These are phyloP conservation scores for Entamoeba histolytica DNA, from an alignment of 208 protist genomes.

Conservation along the genomic window DNA sequence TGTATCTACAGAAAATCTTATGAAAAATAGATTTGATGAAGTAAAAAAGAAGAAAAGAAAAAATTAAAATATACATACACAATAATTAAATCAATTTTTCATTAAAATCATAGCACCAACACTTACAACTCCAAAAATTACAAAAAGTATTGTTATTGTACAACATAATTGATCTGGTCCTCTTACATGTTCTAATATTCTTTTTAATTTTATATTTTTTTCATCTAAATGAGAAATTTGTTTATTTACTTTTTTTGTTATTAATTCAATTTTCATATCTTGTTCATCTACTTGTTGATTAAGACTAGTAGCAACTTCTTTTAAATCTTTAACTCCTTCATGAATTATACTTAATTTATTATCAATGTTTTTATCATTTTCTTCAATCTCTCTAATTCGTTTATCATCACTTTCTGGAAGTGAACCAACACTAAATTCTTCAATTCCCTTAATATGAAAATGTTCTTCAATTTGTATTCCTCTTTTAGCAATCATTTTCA, in stretches of 20 bases:
- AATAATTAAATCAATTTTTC: neutral
- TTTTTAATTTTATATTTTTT: neutral
- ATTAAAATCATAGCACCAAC: neutral
- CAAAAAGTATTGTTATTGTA: neutral
- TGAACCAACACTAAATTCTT: neutral
- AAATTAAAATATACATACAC: too few species aligned
- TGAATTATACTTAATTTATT: neutral
- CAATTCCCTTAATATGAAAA: neutral
- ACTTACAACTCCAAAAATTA: neutral
- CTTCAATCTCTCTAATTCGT: neutral
- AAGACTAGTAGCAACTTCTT: neutral
- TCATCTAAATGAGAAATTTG: neutral
- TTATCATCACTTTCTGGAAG: neutral
- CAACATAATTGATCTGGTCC: neutral
- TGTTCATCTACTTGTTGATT: neutral
- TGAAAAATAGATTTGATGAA: neutral
- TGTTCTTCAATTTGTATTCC: neutral
- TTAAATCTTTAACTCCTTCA: neutral
- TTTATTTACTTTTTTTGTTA: neutral
- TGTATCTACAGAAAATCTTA: neutral
- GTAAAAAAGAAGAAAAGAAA: neutral
- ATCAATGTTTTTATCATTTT: neutral
- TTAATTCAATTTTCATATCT: neutral
- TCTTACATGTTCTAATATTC: neutral
- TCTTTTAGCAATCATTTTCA: neutral